These are phyloP conservation scores for Aspergillus nanangensis DNA, from an alignment of 495 filamentous ascomycete species.

Conservation along the genomic window DNA sequence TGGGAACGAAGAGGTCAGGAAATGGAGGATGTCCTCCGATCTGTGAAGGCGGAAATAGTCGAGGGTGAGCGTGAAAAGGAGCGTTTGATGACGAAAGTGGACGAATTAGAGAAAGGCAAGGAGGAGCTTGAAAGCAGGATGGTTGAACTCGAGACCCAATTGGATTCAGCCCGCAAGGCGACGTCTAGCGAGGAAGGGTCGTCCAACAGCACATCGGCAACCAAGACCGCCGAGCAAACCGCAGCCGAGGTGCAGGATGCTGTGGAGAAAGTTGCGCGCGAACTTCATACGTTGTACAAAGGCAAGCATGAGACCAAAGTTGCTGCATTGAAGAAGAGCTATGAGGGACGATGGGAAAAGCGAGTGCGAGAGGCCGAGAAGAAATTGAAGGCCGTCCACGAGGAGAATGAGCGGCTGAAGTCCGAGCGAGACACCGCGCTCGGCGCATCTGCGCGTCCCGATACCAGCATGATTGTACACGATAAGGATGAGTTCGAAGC, in stretches of 20 bases:
- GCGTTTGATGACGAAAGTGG: slow-evolving; percentile 59
- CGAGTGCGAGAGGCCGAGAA: slow-evolving; percentile 69
- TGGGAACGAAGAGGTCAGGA: slow-evolving; percentile 83
- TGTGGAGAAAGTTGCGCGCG: slow-evolving; percentile 84
- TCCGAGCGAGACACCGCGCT: slow-evolving; percentile 60
- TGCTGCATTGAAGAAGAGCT: slow-evolving; percentile 88
- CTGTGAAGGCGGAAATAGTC: slow-evolving; percentile 76
- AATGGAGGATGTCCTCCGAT: slow-evolving; percentile 74
- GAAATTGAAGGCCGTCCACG: slow-evolving; percentile 58
- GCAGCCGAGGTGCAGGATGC: slow-evolving; percentile 69
- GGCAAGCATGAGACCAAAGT: slow-evolving; percentile 95
- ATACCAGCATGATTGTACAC: slow-evolving; percentile 27
- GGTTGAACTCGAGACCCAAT: slow-evolving; percentile 68
- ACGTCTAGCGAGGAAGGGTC: slow-evolving; percentile 10
- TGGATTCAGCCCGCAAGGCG: slow-evolving; percentile 59
- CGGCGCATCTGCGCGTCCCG: slow-evolving; percentile 51
- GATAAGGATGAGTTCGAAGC: slow-evolving; percentile 52
- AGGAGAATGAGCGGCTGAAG: slow-evolving; percentile 70
- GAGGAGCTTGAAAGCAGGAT: slow-evolving; percentile 52
- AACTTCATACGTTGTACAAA: slow-evolving; percentile 92
- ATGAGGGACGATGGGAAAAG: slow-evolving; percentile 86
- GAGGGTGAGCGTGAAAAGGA: slow-evolving; percentile 72
- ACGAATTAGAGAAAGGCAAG: slow-evolving; percentile 69
- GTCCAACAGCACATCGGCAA: slow-evolving; percentile 6
- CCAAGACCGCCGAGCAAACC: slow-evolving; percentile 29